Evolutionary conservation across 1,284 basidiomycete genomes (phyloP).

Genomic region (Coriolopsis trogii): DNA sequence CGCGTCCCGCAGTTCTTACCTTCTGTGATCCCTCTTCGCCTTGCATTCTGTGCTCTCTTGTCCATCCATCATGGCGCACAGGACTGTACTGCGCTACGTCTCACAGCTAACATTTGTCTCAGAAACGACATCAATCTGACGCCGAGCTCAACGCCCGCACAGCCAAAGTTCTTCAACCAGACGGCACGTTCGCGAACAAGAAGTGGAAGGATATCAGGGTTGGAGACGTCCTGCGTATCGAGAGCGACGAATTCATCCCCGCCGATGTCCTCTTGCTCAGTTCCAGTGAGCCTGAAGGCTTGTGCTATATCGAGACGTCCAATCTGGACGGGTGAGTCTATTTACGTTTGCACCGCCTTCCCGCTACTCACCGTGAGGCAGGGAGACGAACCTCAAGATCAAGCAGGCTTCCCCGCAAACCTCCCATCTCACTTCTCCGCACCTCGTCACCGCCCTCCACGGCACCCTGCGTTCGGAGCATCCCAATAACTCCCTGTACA

Average conservation of each 20-base stretch:
- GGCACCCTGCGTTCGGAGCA: constrained; percentile 93
- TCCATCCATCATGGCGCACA: too few species aligned
- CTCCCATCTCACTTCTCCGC: constrained; percentile 75
- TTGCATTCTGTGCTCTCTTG: too few species aligned
- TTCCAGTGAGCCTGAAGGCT: constrained; percentile 94
- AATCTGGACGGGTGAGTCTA: constrained; percentile 91
- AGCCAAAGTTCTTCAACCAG: constrained; percentile 75
- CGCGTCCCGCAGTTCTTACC: too few species aligned
- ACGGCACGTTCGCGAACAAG: constrained; percentile 71
- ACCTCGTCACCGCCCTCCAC: constrained; percentile 72
- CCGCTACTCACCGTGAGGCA: constrained; percentile 32
- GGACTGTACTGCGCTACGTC: too few species aligned
- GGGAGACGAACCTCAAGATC: constrained; percentile 99
- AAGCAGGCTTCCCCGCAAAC: constrained; percentile 94
- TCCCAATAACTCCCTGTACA: constrained; percentile 97
- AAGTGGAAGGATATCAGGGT: constrained; percentile 92
- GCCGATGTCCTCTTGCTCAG: constrained; percentile 91
- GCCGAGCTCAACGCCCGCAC: constrained; percentile 87
- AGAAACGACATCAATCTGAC: constrained; percentile 97
- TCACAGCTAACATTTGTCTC: constrained; percentile 13
- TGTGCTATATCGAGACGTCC: constrained; percentile 97
- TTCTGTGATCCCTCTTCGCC: too few species aligned
- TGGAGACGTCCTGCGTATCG: constrained; percentile 91
- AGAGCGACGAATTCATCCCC: constrained; percentile 94
- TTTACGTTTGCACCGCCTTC: background rate